phyloP scores from a whole-genome alignment of 208 protist genomes.

The Crithidia fasciculata region DNA sequence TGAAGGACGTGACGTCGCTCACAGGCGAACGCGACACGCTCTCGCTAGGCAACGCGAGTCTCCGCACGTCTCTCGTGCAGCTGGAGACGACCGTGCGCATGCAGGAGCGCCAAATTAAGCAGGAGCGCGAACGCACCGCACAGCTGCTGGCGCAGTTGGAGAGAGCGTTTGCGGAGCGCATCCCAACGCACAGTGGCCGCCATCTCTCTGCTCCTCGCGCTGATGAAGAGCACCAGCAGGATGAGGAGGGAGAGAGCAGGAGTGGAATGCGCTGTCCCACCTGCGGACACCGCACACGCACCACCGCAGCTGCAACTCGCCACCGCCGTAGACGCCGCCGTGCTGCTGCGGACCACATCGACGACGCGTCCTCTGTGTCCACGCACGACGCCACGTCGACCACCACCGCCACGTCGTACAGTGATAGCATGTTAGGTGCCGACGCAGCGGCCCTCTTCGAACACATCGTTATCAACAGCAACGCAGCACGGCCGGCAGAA shows the following conservation, averaged over 20 bases:
- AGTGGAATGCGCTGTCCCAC: conserved; percentile 8
- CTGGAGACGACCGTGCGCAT: conserved; percentile 47
- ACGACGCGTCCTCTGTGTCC: no score
- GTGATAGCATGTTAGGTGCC: conserved; percentile 9
- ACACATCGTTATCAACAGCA: neutral
- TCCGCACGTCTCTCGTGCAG: conserved; percentile 50
- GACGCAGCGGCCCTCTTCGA: conserved; percentile 5
- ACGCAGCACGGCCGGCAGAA: neutral
- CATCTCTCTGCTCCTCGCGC: neutral
- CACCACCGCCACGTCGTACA: conserved; percentile 21
- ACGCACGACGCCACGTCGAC: neutral
- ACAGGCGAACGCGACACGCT: conserved; percentile 62
- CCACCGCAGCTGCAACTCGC: neutral
- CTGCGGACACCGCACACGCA: neutral
- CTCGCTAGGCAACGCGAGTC: conserved; percentile 35
- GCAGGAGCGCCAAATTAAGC: conserved; percentile 56
- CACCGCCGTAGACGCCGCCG: neutral
- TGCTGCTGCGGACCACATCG: neutral
- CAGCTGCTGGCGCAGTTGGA: conserved; percentile 40
- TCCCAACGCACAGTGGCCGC: neutral
- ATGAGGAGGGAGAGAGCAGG: neutral
- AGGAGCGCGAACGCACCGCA: conserved; percentile 50
- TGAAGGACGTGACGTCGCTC: conserved; percentile 28
- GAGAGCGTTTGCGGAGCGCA: conserved; percentile 23
- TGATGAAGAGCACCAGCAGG: neutral